Conservation (phyloP, 2,329 filamentous ascomycete species). For the Microcyclospora pomicola region DNA sequence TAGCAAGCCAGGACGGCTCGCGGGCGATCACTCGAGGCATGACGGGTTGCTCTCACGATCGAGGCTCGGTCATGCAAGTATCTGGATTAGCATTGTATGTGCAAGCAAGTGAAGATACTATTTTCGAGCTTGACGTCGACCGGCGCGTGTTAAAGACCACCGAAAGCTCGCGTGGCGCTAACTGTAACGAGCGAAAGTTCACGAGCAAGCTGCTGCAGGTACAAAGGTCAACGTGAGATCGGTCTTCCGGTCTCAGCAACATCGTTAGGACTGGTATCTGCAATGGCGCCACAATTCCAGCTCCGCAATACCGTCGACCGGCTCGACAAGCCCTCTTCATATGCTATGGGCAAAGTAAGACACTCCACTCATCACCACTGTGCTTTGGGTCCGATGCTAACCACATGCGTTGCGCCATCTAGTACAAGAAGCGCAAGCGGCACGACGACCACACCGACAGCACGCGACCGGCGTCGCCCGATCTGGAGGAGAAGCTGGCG, state of each 20-base stretch:
- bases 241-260: too few species aligned
- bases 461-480: conserved; percentile 34
- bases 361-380: conserved; percentile 1
- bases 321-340: conserved; percentile 87
- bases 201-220: too few species aligned
- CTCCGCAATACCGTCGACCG: conserved; percentile 68
- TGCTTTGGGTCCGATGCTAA: conserved; percentile 2
- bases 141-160: too few species aligned
- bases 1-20: conserved; percentile 75
- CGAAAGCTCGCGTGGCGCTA: too few species aligned
- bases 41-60: neutral
- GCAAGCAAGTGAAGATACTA: too few species aligned
- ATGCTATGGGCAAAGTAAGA: conserved; percentile 69
- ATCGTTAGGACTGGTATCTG: too few species aligned
- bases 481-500: conserved; percentile 64
- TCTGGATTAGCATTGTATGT: too few species aligned
- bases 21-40: conserved; percentile 84
- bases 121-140: too few species aligned
- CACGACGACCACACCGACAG: conserved; percentile 44
- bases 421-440: conserved; percentile 60
- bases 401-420: conserved; percentile 3
- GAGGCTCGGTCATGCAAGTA: neutral
- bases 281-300: conserved; percentile 33
- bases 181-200: too few species aligned
- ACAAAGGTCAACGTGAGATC: too few species aligned